Evolutionary conservation across 2,329 filamentous ascomycete genomes (phyloP).

Genomic region (Colletotrichum sp.): DNA sequence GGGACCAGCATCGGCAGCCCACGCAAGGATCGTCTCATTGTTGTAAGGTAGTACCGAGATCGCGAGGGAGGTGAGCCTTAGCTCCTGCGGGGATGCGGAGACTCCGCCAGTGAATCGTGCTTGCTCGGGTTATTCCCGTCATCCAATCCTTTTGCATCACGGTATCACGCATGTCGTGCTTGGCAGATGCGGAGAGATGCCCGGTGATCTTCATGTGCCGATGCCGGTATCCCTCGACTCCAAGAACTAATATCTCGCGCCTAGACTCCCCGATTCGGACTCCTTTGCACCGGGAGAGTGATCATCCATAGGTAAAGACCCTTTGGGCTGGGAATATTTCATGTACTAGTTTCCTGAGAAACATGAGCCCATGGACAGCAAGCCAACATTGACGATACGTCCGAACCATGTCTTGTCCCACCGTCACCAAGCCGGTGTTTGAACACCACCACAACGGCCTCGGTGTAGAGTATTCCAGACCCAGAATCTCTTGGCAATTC

Average conservation of each 20-base stretch:
- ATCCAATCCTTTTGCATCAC: neutral
- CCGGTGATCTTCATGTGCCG: neutral
- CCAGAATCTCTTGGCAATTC: slow-evolving; percentile 25
- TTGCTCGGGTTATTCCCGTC: neutral
- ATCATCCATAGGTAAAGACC: neutral
- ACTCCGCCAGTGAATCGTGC: neutral
- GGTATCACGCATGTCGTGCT: neutral
- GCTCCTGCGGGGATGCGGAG: neutral
- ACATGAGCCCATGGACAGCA: neutral
- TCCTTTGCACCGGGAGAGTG: neutral
- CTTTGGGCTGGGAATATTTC: neutral
- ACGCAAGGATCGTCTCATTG: neutral
- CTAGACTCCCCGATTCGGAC: neutral
- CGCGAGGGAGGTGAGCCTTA: neutral
- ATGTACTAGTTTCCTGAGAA: neutral
- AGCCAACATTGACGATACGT: neutral
- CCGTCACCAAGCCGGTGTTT: slow-evolving; percentile 10
- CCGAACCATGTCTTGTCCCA: neutral
- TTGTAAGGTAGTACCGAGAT: neutral
- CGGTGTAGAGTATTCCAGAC: slow-evolving; percentile 11
- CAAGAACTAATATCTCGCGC: neutral
- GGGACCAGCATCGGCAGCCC: neutral
- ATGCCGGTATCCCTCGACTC: neutral
- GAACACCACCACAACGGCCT: slow-evolving; percentile 25
- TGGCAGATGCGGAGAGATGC: neutral